Evolutionary conservation across 2,329 filamentous ascomycete species (phyloP), one percentile per base, ranked within the genome.

Genomic region (Colletotrichum godetiae): DNA sequence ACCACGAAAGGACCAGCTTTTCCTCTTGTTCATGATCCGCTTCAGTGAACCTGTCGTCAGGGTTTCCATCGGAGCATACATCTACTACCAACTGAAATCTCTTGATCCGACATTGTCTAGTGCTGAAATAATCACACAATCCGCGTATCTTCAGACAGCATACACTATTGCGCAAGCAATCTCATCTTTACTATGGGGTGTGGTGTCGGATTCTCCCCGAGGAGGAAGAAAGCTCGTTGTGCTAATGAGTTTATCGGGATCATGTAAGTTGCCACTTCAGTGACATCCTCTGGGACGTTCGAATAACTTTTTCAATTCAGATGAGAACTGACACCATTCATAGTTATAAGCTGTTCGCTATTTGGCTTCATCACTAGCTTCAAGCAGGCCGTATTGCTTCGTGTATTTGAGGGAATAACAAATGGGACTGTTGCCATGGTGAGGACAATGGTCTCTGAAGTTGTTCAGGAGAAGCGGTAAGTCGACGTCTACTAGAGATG

Each of bases 351-450:
- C 13, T 56, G 56, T 53, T 49, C 67, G 24, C 56, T 35, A 4
- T 61, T 71, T 22, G 68, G 68, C 5, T 71, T 71, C 35, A 67
- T 71, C 22, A 61, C 68, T 10, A 71, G 53, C 49, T 71, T 71
- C 42, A 71, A 61, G 19, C 68, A 71, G 37, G 68, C 68, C 1
- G 24, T 71, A 4, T 57, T 64, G 1, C 56, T 71, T 6, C 68
- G 56, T 4, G 42, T 61, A 2, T 24, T 71, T 3, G 56, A 71
- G 33, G 68, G 68, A 5, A 46, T 67, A 13, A 46, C 65, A 1
- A 71, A 71, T 8, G 56, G 68, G 46, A 71, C 67, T 24, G 56
- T 61, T 3, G 68, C 63, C 10, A 67, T 58, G 3, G 58, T 71
- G 7, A 46, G 68, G 1, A 71, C 68, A 2, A 61, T 71, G 62